Evolutionary conservation across 2,329 filamentous ascomycete genomes (phyloP).

Genomic region (Phyllosticta citrichinensis): DNA sequence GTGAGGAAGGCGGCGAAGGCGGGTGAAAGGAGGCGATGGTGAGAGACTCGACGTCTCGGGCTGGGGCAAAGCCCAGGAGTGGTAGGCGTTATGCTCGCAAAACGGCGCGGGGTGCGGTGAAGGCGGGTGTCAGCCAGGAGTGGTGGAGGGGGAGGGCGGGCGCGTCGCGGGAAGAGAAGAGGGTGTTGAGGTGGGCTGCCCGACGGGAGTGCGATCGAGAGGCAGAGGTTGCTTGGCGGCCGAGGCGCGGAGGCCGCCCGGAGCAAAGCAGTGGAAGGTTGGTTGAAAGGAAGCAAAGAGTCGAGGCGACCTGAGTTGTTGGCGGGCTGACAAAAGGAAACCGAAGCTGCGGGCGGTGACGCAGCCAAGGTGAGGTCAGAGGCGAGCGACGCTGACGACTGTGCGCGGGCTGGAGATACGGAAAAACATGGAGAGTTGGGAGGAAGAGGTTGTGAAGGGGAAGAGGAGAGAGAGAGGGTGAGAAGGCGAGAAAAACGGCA

Average conservation of each 20-base stretch:
- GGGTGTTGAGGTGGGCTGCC: conserved; percentile 3
- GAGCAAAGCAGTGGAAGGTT: background rate
- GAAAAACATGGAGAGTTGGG: background rate
- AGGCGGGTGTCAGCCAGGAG: conserved; percentile 5
- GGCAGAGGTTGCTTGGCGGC: conserved; percentile 6
- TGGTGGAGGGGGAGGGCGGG: background rate
- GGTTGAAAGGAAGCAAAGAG: background rate
- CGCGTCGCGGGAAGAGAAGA: background rate
- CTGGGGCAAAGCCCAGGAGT: conserved; percentile 27
- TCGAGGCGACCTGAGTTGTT: background rate
- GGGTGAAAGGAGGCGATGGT: conserved; percentile 23
- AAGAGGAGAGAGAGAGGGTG: background rate
- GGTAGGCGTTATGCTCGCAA: conserved; percentile 27
- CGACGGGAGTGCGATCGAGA: background rate
- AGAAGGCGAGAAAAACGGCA: background rate
- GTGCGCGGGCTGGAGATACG: background rate
- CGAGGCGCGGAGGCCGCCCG: conserved; percentile 1
- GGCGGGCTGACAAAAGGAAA: background rate
- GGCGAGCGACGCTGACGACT: background rate
- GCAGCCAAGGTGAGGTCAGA: background rate
- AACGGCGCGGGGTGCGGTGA: conserved; percentile 16
- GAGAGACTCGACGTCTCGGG: conserved; percentile 24
- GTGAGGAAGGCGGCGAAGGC: background rate
- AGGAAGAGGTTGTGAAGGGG: background rate
- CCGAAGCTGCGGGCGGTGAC: background rate